Base-by-base conservation (phyloP, 768 basidiomycete species). In the Chalciporus piperatus region DNA sequence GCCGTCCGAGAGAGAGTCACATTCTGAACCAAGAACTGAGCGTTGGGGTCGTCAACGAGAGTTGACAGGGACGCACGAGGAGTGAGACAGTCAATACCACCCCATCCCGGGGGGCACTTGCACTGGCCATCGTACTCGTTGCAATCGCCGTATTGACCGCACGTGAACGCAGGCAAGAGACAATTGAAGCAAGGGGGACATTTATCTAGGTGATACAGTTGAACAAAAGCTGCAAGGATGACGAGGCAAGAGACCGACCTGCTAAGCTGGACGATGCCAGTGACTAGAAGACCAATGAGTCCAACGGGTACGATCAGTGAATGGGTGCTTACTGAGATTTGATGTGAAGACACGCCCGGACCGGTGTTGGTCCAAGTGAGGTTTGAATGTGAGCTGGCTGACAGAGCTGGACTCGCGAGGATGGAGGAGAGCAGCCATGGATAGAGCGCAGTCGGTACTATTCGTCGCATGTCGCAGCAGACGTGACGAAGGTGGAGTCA, bases 131-230 rank as follows among this genome's bases (percentile, higher is more conserved):
- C 85, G 64, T 89, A 98, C 44, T 82, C 78, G 63, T 95, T 87
- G 72, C 97, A 99, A 40, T 84, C 74, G 23, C 93, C 95, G 58
- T 83, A 97, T 69, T 98, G 92, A 1, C 92, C 92, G 64, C 96
- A 99, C 0, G 78, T 87, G 70, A 95, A 98, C 0, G 82, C 88
- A 0, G 94, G 93, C 14, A 99, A 76, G 48, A 92, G 77, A 68
- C 96, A 99, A 69, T 99, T 98, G 77, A 99, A 99, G 71, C 95
- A 98, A 4, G 88, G 88, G 7, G 89, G 89, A 56, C 89, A 91
- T 69, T 81, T 75, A 25, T 74, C 83, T 84, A 20, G 1, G 37
- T 10, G 13, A 17, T 25, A 17, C 3, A 38, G 3, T 10, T 50
- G 4, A 45, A 37, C 23, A 2, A 37, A 46, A 33, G 17, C 14